These are phyloP conservation scores for Nemania serpens DNA, from an alignment of 2,329 filamentous ascomycete species.

Conservation along the genomic window DNA sequence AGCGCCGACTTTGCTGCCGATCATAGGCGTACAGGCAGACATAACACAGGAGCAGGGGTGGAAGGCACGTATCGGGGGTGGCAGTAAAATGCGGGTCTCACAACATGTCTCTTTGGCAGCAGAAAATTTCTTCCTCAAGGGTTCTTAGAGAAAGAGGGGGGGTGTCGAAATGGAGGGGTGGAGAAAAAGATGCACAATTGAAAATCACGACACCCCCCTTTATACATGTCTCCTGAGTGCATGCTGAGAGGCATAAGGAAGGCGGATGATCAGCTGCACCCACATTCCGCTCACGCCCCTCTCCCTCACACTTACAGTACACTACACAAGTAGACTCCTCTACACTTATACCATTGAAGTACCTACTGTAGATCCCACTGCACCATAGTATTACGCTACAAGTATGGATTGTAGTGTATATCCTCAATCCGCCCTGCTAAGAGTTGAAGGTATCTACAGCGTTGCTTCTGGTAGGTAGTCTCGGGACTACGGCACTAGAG, in stretches of 20 bases:
- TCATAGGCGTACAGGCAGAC: conserved; percentile 30
- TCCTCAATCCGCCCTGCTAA: no score
- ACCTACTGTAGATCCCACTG: no score
- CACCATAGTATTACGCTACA: no score
- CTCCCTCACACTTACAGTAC: background rate
- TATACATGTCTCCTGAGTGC: conserved; percentile 21
- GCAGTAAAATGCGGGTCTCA: conserved; percentile 6
- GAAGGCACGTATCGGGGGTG: conserved; percentile 20
- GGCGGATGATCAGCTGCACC: conserved; percentile 29
- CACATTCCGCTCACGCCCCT: conserved; percentile 24
- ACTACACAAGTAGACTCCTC: background rate
- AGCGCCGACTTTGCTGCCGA: conserved; percentile 38
- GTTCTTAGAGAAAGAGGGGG: background rate
- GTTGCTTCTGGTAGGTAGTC: no score
- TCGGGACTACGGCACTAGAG: no score
- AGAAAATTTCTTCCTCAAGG: conserved; percentile 20
- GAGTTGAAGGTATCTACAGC: no score
- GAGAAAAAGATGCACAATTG: conserved; percentile 25
- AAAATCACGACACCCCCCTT: conserved; percentile 31
- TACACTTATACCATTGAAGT: no score
- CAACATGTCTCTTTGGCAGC: conserved; percentile 24
- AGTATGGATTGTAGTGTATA: no score
- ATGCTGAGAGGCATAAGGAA: conserved; percentile 13
- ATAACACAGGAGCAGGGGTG: conserved; percentile 16
- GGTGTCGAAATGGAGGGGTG: conserved; percentile 18